These are phyloP conservation scores for Parathielavia hyrcaniae DNA, from an alignment of 495 filamentous ascomycete genomes.

Conservation along the genomic window DNA sequence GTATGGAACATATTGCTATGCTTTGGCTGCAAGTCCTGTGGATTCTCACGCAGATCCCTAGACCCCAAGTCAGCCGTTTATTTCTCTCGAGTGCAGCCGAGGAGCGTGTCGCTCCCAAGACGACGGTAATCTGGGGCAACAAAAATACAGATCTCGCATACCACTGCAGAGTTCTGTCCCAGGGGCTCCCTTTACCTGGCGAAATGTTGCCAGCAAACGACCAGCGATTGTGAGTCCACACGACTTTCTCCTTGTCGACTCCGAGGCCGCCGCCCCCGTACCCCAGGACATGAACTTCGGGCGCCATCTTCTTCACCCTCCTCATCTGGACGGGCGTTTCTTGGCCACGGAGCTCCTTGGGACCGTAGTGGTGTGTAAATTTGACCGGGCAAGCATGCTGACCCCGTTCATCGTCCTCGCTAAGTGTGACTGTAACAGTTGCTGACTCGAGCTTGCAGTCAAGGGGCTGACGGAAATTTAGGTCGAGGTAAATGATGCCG, in stretches of 20 bases:
- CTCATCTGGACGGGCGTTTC: constrained; percentile 7
- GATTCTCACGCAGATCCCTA: constrained; percentile 27
- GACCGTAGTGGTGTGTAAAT: constrained; percentile 22
- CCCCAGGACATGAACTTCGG: constrained; percentile 14
- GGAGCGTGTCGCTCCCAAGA: too few species aligned
- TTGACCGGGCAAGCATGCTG: constrained; percentile 12
- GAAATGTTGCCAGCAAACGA: constrained; percentile 17
- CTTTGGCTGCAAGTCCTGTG: constrained; percentile 24
- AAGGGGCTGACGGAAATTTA: constrained; percentile 26
- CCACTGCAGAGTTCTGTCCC: constrained; percentile 26
- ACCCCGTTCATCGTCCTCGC: constrained; percentile 17
- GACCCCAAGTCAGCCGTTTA: too few species aligned
- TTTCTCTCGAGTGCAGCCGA: too few species aligned
- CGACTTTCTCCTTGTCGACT: constrained; percentile 13
- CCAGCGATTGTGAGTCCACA: constrained; percentile 15
- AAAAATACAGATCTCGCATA: too few species aligned
- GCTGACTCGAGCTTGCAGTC: constrained; percentile 30
- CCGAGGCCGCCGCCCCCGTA: constrained; percentile 22
- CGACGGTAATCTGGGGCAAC: too few species aligned
- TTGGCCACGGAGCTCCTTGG: constrained; percentile 12
- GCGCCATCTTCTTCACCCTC: constrained; percentile 7
- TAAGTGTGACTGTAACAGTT: constrained; percentile 27
- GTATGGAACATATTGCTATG: constrained; percentile 32
- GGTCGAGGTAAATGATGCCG: constrained; percentile 34
- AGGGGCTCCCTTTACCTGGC: constrained; percentile 3